A percentile compares a stretch with the other conserved stretches of the same genome.
phyloP scores from a whole-genome alignment of 2,329 filamentous ascomycete genomes.

The Talaromyces sp. region DNA sequence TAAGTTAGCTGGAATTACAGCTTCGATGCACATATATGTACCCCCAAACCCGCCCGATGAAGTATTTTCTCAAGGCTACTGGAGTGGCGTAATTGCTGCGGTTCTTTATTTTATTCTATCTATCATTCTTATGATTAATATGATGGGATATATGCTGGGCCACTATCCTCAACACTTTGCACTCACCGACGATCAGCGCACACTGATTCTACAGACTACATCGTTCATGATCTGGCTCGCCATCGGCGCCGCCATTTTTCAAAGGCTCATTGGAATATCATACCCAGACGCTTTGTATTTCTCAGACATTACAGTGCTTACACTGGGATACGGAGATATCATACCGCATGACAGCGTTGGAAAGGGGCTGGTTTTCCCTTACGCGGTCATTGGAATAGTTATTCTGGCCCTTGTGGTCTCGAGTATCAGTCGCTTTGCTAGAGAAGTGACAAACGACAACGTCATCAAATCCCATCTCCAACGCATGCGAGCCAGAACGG shows the following conservation, averaged over 20 bases:
- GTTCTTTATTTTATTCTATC: slow-evolving; percentile 75
- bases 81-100: slow-evolving; percentile 77
- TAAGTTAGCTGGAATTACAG: slow-evolving; percentile 62
- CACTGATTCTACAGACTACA: slow-evolving; percentile 86
- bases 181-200: slow-evolving; percentile 75
- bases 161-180: slow-evolving; percentile 76
- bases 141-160: slow-evolving; percentile 68
- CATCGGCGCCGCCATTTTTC: slow-evolving; percentile 71
- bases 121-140: slow-evolving; percentile 71
- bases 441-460: slow-evolving; percentile 58
- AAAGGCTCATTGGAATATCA: slow-evolving; percentile 65
- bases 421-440: slow-evolving; percentile 66
- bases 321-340: slow-evolving; percentile 61
- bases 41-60: slow-evolving; percentile 45
- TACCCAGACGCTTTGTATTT: slow-evolving; percentile 78
- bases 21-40: slow-evolving; percentile 60
- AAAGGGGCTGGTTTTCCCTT: slow-evolving; percentile 73
- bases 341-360: slow-evolving; percentile 53
- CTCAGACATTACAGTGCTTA: slow-evolving; percentile 65
- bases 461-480: slow-evolving; percentile 58
- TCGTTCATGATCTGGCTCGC: slow-evolving; percentile 77
- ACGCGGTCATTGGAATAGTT: slow-evolving; percentile 76
- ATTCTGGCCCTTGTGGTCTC: slow-evolving; percentile 79
- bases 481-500: slow-evolving; percentile 49
- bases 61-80: slow-evolving; percentile 75